These are phyloP conservation scores for Schizophyllum commune DNA, from an alignment of 1,284 basidiomycete species.

Conservation along the genomic window DNA sequence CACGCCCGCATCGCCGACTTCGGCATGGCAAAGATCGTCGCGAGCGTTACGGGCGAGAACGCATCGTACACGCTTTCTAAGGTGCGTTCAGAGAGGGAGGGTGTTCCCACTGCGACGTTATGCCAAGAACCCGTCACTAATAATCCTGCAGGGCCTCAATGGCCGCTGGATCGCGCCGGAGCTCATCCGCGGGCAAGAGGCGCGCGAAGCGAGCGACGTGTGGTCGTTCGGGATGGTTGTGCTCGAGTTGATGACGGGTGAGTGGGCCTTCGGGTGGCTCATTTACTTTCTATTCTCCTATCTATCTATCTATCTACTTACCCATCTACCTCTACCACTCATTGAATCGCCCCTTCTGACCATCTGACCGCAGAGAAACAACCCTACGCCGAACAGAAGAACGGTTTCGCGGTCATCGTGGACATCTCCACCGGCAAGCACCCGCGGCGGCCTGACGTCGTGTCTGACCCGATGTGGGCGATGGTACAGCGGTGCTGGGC, in stretches of 20 bases:
- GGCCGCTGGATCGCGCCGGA: constrained; percentile 55
- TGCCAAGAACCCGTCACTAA: too few relatives aligned
- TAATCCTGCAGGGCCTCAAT: constrained; percentile 12
- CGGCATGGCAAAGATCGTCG: constrained; percentile 51
- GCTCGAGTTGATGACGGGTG: constrained; percentile 42
- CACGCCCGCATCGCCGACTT: constrained; percentile 52
- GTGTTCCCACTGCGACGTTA: too few relatives aligned
- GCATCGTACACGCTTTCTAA: constrained; percentile 35
- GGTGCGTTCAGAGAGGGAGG: constrained; percentile 20
- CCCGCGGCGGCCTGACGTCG: constrained; percentile 16
- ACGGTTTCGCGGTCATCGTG: constrained; percentile 40
- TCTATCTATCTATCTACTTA: too few relatives aligned
- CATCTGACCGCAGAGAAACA: constrained; percentile 15
- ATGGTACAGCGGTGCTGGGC: constrained; percentile 37
- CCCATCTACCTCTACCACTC: too few relatives aligned
- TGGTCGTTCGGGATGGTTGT: constrained; percentile 54
- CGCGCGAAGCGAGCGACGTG: constrained; percentile 39
- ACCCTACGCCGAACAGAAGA: constrained; percentile 39
- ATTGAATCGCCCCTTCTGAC: too few relatives aligned
- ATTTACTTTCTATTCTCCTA: too few relatives aligned
- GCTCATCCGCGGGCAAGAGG: constrained; percentile 29
- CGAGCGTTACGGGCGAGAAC: constrained; percentile 39
- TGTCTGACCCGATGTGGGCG: constrained; percentile 39
- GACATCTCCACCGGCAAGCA: constrained; percentile 29
- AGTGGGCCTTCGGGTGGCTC: too few relatives aligned